Percentiles rank a stretch among this genome's conserved stretches.
phyloP scores from a whole-genome alignment of 306 rosid genomes.

The Oemleria cerasiformis region DNA sequence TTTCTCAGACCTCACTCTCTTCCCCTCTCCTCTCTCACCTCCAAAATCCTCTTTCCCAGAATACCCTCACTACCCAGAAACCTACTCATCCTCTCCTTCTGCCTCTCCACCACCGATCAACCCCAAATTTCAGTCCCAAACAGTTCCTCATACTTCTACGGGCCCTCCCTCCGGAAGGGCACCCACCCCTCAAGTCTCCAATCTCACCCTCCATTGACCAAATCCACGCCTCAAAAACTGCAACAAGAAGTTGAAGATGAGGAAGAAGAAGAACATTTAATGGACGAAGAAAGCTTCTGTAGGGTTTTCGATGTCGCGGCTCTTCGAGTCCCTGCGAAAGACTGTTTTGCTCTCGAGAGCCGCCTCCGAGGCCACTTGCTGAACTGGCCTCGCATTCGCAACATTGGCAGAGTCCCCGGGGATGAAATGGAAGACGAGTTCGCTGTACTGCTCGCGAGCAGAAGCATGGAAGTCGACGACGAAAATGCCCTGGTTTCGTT shows the following conservation, averaged over 20 bases:
- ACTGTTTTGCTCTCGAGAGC: slow-evolving; percentile 67
- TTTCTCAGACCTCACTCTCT: slow-evolving; percentile 35
- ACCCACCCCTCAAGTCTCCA: slow-evolving; percentile 11
- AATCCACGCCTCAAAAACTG: not conserved
- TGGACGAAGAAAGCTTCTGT: slow-evolving; percentile 51
- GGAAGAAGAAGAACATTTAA: slow-evolving; percentile 16
- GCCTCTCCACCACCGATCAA: slow-evolving; percentile 17
- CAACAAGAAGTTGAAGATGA: slow-evolving; percentile 6
- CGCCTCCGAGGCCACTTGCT: slow-evolving; percentile 88
- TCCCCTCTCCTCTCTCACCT: slow-evolving; percentile 25
- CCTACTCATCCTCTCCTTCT: slow-evolving; percentile 24
- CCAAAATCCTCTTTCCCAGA: slow-evolving; percentile 26
- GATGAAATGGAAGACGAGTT: slow-evolving; percentile 59
- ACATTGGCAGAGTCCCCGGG: slow-evolving; percentile 81
- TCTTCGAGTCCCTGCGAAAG: slow-evolving; percentile 69
- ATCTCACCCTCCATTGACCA: slow-evolving; percentile 11
- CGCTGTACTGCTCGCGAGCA: slow-evolving; percentile 31
- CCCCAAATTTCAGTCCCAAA: slow-evolving; percentile 18
- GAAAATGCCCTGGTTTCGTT: slow-evolving; percentile 38
- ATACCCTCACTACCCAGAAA: slow-evolving; percentile 15
- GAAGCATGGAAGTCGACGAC: slow-evolving; percentile 1
- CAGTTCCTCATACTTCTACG: slow-evolving; percentile 34
- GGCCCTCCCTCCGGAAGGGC: slow-evolving; percentile 79
- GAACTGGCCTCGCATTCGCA: slow-evolving; percentile 94
- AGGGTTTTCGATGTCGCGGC: slow-evolving; percentile 68